phyloP scores from a whole-genome alignment of 140 eudicot species.

The Erigeron philadelphicus region DNA sequence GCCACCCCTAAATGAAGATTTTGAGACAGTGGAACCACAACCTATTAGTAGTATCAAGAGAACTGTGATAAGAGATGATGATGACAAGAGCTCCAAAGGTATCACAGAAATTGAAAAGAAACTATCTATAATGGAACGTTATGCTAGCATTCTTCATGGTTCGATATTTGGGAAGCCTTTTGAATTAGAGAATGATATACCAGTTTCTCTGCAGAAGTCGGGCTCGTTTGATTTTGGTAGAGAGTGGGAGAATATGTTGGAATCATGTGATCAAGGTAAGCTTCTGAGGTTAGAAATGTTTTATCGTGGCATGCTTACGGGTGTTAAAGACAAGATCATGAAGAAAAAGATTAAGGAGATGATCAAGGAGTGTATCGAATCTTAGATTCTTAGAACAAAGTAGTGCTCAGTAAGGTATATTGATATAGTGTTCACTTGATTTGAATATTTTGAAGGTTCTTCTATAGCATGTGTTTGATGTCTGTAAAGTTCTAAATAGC shows the following conservation, averaged over 20 bases:
- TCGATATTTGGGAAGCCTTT: conserved; percentile 67
- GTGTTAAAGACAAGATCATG: conserved; percentile 73
- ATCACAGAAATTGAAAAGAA: conserved; percentile 34
- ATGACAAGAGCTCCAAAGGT: conserved; percentile 25
- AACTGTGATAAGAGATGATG: conserved; percentile 12
- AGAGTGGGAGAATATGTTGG: conserved; percentile 84
- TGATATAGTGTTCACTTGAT: not conserved
- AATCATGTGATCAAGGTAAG: conserved; percentile 48
- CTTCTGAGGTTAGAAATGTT: conserved; percentile 64
- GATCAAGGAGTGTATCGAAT: conserved; percentile 52
- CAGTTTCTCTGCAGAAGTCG: conserved; percentile 33
- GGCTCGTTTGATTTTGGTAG: conserved; percentile 51
- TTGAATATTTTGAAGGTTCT: not conserved
- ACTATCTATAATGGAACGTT: conserved; percentile 48
- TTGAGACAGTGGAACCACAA: conserved; percentile 16
- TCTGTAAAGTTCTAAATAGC: too few species aligned
- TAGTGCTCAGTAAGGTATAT: not conserved
- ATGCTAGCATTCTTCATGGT: conserved; percentile 76
- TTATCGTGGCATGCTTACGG: conserved; percentile 59
- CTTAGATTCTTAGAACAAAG: conserved; percentile 13
- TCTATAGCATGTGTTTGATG: too few species aligned
- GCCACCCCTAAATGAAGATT: conserved; percentile 58
- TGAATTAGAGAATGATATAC: conserved; percentile 48
- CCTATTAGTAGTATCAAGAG: conserved; percentile 4
- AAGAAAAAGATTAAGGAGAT: conserved; percentile 64